phyloP scores from a whole-genome alignment of 2,329 filamentous ascomycete genomes.

The Byssothecium circinans region DNA sequence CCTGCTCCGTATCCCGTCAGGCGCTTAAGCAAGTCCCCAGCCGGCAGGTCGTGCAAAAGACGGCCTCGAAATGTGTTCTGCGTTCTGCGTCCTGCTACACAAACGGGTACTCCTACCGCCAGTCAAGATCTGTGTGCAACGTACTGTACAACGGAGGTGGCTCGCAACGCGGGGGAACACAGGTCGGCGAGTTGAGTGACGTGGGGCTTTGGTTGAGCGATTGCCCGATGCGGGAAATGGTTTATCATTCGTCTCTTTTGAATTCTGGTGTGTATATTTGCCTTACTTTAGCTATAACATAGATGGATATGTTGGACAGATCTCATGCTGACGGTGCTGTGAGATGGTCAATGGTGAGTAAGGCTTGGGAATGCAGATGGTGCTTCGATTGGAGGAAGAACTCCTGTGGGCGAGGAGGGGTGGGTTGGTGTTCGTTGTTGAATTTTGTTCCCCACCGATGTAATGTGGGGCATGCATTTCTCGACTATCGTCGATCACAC shows the following conservation, averaged over 20 bases:
- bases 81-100: neutral
- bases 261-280: too few relatives aligned
- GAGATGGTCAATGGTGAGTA: too few relatives aligned
- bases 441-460: too few relatives aligned
- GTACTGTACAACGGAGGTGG: neutral
- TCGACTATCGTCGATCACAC: neutral
- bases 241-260: too few relatives aligned
- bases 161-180: too few relatives aligned
- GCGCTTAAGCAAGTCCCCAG: conserved; percentile 12
- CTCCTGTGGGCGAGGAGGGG: neutral
- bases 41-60: neutral
- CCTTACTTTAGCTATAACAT: too few relatives aligned
- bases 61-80: neutral
- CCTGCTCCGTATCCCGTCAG: conserved; percentile 10
- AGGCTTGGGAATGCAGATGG: too few relatives aligned
- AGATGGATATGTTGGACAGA: too few relatives aligned
- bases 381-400: too few relatives aligned
- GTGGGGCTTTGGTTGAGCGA: neutral
- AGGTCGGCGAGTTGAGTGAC: conserved; percentile 2
- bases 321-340: too few relatives aligned
- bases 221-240: neutral
- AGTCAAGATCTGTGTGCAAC: conserved; percentile 18
- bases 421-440: neutral
- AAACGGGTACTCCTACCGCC: neutral
- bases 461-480: neutral